phyloP scores from a whole-genome alignment of 805 yeast genomes.

The Ogataea paraovalis region DNA sequence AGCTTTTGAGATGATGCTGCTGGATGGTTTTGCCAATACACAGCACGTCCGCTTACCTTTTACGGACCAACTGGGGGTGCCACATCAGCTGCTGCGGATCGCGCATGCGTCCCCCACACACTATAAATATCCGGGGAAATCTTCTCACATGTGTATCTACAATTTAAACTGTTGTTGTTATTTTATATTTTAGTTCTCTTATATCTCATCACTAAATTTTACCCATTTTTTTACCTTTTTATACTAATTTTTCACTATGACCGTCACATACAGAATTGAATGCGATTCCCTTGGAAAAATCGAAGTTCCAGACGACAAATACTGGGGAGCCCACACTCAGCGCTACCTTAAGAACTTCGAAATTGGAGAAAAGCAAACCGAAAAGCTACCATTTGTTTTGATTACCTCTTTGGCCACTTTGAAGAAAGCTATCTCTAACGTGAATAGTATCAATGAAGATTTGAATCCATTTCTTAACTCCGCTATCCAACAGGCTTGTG shows the following conservation, averaged over 20 bases:
- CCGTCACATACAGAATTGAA: conserved; percentile 53
- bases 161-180: too few species aligned
- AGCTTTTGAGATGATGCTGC: too few species aligned
- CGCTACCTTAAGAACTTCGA: conserved; percentile 91
- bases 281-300: conserved; percentile 95
- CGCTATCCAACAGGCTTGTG: conserved; percentile 89
- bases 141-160: neutral
- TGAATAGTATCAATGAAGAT: conserved; percentile 74
- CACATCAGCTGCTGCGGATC: neutral
- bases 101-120: neutral
- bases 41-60: too few species aligned
- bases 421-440: conserved; percentile 91
- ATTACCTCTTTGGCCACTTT: conserved; percentile 86
- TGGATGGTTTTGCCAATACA: too few species aligned
- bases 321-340: conserved; percentile 98
- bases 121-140: neutral
- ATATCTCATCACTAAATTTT: too few species aligned
- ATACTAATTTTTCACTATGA: neutral
- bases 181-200: too few species aligned
- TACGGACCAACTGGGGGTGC: neutral
- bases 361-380: conserved; percentile 83
- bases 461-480: conserved; percentile 76
- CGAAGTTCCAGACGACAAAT: conserved; percentile 63
- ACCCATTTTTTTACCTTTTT: neutral
- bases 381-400: conserved; percentile 84